Base-by-base conservation (phyloP, 768 basidiomycete species). In the Lentinula sp. region DNA sequence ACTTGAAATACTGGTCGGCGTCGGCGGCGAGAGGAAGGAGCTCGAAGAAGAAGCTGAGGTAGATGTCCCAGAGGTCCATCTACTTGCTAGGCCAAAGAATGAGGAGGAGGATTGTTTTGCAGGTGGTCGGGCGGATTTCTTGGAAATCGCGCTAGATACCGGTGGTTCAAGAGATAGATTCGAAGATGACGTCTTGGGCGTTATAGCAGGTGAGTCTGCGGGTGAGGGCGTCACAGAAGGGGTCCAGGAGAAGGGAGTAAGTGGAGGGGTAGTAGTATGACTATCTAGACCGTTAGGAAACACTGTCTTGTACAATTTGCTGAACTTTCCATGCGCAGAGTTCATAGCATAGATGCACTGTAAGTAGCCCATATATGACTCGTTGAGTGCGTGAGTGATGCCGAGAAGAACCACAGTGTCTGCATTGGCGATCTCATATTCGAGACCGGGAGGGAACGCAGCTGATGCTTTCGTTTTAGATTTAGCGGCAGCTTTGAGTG, bases 371-470 rank as follows among this genome's bases (percentile, higher is more conserved):
- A 82, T 84, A 70, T 90, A 90, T 1, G 85, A 84, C 72, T 91
- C 89, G 60, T 87, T 89, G 60, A 91, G 71, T 8, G 86, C 89
- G 65, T 86, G 81, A 0, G 85, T 88, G 57, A 93, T 71, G 0
- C 89, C 91, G 5, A 87, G 76, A 42, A 93, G 70, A 5, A 93
- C 81, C 6, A 87, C 79, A 0, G 86, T 82, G 66, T 93, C 91
- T 0, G 91, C 86, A 64, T 85, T 81, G 10, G 92, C 69, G 42
- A 93, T 79, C 66, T 93, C 91, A 81, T 84, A 93, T 65, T 93
- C 90, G 7, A 87, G 69, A 6, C 88, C 67, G 3, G 55, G 55
- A n/a, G 55, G 55, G 13, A 56, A 43, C 13, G 67, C 70, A 76
- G 76, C 61, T 74, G 70, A 57, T 64, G 51, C 50, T 64, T 75